Percentiles rank a stretch among this genome's conserved stretches.
Conservation (phyloP, 2,329 filamentous ascomycete genomes). For the Phyllosticta citriasiana region DNA sequence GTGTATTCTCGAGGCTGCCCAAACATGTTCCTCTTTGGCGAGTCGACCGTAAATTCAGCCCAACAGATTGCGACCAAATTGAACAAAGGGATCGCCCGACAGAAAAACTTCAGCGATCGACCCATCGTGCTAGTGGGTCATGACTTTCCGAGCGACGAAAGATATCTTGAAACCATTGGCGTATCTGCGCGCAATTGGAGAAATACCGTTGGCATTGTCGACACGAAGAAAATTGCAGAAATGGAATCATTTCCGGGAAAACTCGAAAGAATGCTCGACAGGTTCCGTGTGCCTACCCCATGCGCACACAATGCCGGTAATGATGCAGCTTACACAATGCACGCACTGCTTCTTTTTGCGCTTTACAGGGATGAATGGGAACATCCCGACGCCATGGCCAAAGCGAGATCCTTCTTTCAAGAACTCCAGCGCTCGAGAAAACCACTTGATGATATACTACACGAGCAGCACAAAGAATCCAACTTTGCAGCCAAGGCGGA, state of each 20-base stretch:
- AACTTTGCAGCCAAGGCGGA: not conserved
- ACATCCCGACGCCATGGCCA: not conserved
- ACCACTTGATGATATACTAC: not conserved
- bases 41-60: slow-evolving; percentile 38
- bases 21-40: slow-evolving; percentile 62
- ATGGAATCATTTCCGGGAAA: slow-evolving; percentile 30
- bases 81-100: not conserved
- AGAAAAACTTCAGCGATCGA: slow-evolving; percentile 23
- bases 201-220: slow-evolving; percentile 38
- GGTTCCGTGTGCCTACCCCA: slow-evolving; percentile 52
- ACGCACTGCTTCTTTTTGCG: slow-evolving; percentile 49
- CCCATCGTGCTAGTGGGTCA: slow-evolving; percentile 74
- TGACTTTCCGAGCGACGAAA: slow-evolving; percentile 55
- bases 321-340: slow-evolving; percentile 70
- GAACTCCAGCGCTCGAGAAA: not conserved
- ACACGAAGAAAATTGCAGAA: not conserved
- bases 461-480: not conserved
- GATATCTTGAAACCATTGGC: slow-evolving; percentile 50
- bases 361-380: not conserved
- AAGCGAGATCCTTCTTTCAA: not conserved
- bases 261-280: slow-evolving; percentile 50
- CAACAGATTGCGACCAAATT: not conserved
- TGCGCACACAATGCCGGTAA: slow-evolving; percentile 82
- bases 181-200: slow-evolving; percentile 51
- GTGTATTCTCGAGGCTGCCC: slow-evolving; percentile 64